Percentiles rank a stretch among this genome's conserved stretches.
phyloP scores from a whole-genome alignment of 2,329 filamentous ascomycete genomes.

The Fusarium nanum region DNA sequence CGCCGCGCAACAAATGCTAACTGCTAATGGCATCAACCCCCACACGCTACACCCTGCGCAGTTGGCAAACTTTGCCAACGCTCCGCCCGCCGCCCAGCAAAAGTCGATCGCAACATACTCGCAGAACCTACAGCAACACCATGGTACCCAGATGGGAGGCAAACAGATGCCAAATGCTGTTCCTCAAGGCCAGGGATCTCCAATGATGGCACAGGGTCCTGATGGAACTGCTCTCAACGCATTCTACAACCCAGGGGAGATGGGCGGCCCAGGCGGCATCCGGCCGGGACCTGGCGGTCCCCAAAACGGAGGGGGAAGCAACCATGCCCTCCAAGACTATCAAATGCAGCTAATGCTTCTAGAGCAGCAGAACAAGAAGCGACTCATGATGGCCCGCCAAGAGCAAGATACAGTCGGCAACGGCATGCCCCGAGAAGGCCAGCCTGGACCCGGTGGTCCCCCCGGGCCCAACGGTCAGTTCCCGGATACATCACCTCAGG shows the following conservation, averaged over 20 bases:
- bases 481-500: constrained; percentile 77
- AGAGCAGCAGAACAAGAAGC: constrained; percentile 89
- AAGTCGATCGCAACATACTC: constrained; percentile 91
- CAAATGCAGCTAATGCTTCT: constrained; percentile 91
- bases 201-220: constrained; percentile 81
- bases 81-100: constrained; percentile 72
- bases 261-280: constrained; percentile 69
- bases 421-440: constrained; percentile 61
- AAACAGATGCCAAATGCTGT: constrained; percentile 81
- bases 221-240: constrained; percentile 68
- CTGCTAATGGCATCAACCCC: constrained; percentile 79
- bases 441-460: constrained; percentile 65
- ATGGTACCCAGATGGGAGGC: constrained; percentile 82
- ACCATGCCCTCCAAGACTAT: constrained; percentile 86
- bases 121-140: constrained; percentile 84
- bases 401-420: constrained; percentile 74
- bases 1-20: constrained; percentile 70
- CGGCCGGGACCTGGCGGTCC: constrained; percentile 63
- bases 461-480: constrained; percentile 72
- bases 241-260: constrained; percentile 73
- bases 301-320: constrained; percentile 67
- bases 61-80: constrained; percentile 72
- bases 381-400: constrained; percentile 83
- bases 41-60: constrained; percentile 78
- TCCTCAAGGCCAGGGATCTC: constrained; percentile 82